Percentiles rank a stretch among this genome's conserved stretches.
Evolutionary conservation across 352 stramenopile genomes (phyloP).

Genomic region (Aphanomyces euteiches): DNA sequence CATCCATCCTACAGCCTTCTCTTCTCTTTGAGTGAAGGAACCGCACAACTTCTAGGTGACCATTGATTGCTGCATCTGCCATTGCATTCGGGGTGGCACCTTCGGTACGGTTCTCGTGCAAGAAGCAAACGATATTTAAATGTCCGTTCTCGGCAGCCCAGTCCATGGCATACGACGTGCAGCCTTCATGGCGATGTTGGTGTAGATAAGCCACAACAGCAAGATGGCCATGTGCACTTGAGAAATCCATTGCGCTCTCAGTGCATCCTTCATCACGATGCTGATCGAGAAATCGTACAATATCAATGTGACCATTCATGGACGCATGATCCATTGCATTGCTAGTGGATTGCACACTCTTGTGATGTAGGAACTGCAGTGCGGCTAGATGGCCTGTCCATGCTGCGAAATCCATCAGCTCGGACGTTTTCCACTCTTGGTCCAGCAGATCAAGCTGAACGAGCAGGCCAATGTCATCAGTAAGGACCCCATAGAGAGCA

Average conservation of each 20-base stretch:
- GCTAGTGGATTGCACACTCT: not conserved
- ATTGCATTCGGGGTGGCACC: conserved; percentile 23
- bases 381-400: not conserved
- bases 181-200: not conserved
- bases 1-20: conserved; percentile 22
- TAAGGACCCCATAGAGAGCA: not conserved
- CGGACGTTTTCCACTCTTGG: not conserved
- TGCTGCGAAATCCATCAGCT: conserved; percentile 1
- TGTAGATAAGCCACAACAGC: conserved; percentile 29
- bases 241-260: conserved; percentile 28
- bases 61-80: conserved; percentile 18
- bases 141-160: conserved; percentile 1
- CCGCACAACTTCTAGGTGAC: conserved; percentile 22
- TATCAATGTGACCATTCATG: conserved; percentile 27
- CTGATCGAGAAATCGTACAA: conserved; percentile 30
- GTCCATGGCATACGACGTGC: conserved; percentile 1
- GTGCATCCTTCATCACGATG: conserved; percentile 30
- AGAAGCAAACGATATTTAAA: not conserved
- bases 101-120: conserved; percentile 14
- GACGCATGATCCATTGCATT: conserved; percentile 33
- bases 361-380: not conserved
- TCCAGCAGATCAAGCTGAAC: not conserved
- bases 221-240: conserved; percentile 19
- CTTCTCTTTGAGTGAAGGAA: conserved; percentile 11
- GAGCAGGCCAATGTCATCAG: not conserved